phyloP scores from a whole-genome alignment of 805 yeast genomes.

The Barnettozyma vustinii region DNA sequence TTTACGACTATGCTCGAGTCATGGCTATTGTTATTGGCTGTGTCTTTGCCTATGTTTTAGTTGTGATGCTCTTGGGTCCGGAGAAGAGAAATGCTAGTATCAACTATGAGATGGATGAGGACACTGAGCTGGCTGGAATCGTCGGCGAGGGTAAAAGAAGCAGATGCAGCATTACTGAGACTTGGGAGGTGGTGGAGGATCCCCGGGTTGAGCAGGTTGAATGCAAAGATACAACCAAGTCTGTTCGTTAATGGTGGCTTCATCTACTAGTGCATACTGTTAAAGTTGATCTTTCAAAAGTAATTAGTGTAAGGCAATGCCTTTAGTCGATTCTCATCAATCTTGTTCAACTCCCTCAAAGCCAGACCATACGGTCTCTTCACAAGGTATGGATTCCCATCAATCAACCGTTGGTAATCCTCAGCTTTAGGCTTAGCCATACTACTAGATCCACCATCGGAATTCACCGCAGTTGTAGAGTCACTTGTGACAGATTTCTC shows the following conservation, averaged over 20 bases:
- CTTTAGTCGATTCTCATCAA: background rate
- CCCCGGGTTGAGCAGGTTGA: no score
- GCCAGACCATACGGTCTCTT: background rate
- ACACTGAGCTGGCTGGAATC: constrained; percentile 14
- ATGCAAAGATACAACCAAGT: no score
- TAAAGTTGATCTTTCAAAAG: background rate
- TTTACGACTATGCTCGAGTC: constrained; percentile 48
- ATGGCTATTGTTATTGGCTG: constrained; percentile 65
- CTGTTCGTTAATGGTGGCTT: no score
- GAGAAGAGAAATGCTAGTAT: constrained; percentile 39
- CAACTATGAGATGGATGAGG: constrained; percentile 16
- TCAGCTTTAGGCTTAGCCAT: background rate
- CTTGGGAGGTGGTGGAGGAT: no score
- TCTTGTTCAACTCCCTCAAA: background rate
- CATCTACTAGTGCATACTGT: no score
- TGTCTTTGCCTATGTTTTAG: constrained; percentile 46
- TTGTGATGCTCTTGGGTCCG: constrained; percentile 52
- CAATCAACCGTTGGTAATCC: background rate
- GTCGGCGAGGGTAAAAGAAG: constrained; percentile 14
- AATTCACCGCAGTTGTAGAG: background rate
- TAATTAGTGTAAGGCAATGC: background rate
- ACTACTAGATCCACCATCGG: background rate
- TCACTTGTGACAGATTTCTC: background rate
- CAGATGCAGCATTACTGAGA: no score
- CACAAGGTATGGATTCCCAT: background rate